A percentile compares a stretch with the other conserved stretches of the same genome.
Conservation (phyloP, 2,329 filamentous ascomycete genomes). For the Exophiala calicioides region DNA sequence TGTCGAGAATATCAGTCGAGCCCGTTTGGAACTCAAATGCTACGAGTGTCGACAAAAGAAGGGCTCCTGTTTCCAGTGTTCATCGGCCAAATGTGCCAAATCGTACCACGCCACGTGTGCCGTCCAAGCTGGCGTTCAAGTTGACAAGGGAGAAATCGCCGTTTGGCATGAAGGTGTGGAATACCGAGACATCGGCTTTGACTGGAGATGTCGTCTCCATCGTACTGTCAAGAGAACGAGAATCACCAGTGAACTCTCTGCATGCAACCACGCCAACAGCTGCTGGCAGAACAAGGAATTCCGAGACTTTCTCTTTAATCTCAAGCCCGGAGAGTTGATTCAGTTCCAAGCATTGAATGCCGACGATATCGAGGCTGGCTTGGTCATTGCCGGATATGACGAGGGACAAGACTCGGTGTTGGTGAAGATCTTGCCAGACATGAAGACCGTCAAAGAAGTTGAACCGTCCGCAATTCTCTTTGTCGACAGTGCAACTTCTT, state of each 20-base stretch:
- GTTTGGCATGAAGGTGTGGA: slow-evolving; percentile 88
- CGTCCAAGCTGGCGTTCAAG: slow-evolving; percentile 84
- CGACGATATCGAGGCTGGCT: slow-evolving; percentile 81
- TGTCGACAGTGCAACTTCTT: slow-evolving; percentile 51
- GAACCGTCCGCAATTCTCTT: slow-evolving; percentile 54
- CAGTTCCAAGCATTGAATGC: slow-evolving; percentile 80
- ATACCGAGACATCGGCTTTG: slow-evolving; percentile 87
- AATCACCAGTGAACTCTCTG: slow-evolving; percentile 65
- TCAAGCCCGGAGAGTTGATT: slow-evolving; percentile 74
- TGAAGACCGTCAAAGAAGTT: slow-evolving; percentile 69
- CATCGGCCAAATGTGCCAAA: slow-evolving; percentile 87
- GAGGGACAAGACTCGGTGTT: slow-evolving; percentile 68
- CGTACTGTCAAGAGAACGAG: slow-evolving; percentile 82
- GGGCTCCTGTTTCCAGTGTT: slow-evolving; percentile 97
- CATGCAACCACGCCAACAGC: slow-evolving; percentile 45
- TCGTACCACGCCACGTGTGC: slow-evolving; percentile 96
- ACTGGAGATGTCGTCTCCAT: slow-evolving; percentile 94
- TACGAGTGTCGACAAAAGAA: slow-evolving; percentile 91
- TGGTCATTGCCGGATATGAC: slow-evolving; percentile 76
- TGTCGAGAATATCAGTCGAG: slow-evolving; percentile 78
- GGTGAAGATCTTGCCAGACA: slow-evolving; percentile 79
- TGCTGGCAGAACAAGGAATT: slow-evolving; percentile 30
- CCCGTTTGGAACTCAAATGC: slow-evolving; percentile 87
- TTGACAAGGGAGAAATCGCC: slow-evolving; percentile 82
- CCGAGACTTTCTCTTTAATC: slow-evolving; percentile 64